A percentile compares a stretch with the other conserved stretches of the same genome.
phyloP scores from a whole-genome alignment of 1,284 basidiomycete genomes.

The Mycena citricolor region DNA sequence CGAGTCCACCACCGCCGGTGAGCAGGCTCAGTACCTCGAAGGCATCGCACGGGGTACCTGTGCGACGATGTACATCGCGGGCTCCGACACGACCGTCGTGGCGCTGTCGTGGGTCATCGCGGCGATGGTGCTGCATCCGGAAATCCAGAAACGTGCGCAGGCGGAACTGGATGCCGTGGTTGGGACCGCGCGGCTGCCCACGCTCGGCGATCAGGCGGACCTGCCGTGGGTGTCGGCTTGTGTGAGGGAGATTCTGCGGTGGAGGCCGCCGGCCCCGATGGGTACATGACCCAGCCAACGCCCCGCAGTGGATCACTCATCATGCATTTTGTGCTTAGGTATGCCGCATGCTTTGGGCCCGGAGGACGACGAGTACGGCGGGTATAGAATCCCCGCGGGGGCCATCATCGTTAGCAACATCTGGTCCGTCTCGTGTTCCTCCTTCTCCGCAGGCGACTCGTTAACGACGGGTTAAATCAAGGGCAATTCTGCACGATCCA shows the following conservation, averaged over 20 bases:
- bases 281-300: constrained; percentile 1
- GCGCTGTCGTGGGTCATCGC: constrained; percentile 38
- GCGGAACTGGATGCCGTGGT: constrained; percentile 36
- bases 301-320: not conserved
- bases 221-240: constrained; percentile 27
- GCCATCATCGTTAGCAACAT: constrained; percentile 9
- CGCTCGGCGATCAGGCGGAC: constrained; percentile 18
- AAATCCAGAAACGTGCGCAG: constrained; percentile 38
- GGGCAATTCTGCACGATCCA: constrained; percentile 43
- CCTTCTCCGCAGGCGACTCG: too few relatives aligned
- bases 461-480: too few relatives aligned
- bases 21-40: not conserved
- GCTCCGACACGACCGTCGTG: constrained; percentile 36
- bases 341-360: constrained; percentile 3
- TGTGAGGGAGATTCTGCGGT: constrained; percentile 28
- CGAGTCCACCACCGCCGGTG: not conserved
- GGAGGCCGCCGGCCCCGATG: constrained; percentile 6
- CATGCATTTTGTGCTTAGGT: not conserved
- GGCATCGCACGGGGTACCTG: not conserved
- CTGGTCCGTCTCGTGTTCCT: constrained; percentile 16
- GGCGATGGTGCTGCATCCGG: constrained; percentile 37
- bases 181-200: constrained; percentile 24
- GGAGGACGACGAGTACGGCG: constrained; percentile 43
- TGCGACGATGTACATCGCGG: constrained; percentile 41
- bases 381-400: constrained; percentile 39